A percentile compares a stretch with the other conserved stretches of the same genome.
Evolutionary conservation across 2,329 filamentous ascomycete genomes (phyloP).

Genomic region (Penicillium janthinellum): DNA sequence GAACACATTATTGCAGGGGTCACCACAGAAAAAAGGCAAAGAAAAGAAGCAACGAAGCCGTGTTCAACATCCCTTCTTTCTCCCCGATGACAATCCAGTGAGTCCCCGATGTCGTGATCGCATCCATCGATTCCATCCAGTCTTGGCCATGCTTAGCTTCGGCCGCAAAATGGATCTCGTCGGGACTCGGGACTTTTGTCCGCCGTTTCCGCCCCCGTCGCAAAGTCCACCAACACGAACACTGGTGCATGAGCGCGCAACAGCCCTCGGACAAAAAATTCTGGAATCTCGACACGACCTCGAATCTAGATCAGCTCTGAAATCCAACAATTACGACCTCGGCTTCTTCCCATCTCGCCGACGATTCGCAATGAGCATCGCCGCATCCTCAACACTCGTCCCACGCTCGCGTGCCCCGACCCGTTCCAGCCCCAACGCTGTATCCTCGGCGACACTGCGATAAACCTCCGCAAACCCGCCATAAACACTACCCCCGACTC

Average conservation of each 20-base stretch:
- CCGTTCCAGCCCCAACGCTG: conserved; percentile 50
- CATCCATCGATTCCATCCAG: not conserved
- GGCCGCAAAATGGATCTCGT: not conserved
- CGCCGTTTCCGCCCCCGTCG: not conserved
- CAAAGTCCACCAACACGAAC: not conserved
- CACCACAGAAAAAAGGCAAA: not conserved
- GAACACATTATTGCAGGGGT: not conserved
- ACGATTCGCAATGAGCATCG: conserved; percentile 33
- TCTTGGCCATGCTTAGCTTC: not conserved
- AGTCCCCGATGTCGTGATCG: not conserved
- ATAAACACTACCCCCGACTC: conserved; percentile 48
- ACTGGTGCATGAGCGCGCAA: not conserved
- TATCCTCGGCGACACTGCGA: conserved; percentile 53
- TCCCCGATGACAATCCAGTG: not conserved
- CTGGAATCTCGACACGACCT: not conserved
- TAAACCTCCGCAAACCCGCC: conserved; percentile 53
- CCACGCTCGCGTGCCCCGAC: conserved; percentile 45
- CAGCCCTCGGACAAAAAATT: not conserved
- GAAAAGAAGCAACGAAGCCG: not conserved
- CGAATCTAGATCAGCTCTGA: not conserved
- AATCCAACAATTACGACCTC: not conserved
- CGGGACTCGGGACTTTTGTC: not conserved
- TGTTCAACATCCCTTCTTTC: not conserved
- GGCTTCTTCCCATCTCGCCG: not conserved
- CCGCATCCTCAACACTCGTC: conserved; percentile 49